Evolutionary conservation across 1,139 yeast genomes (phyloP), one percentile per base, ranked within the genome.

Genomic region (Pichia sp.): DNA sequence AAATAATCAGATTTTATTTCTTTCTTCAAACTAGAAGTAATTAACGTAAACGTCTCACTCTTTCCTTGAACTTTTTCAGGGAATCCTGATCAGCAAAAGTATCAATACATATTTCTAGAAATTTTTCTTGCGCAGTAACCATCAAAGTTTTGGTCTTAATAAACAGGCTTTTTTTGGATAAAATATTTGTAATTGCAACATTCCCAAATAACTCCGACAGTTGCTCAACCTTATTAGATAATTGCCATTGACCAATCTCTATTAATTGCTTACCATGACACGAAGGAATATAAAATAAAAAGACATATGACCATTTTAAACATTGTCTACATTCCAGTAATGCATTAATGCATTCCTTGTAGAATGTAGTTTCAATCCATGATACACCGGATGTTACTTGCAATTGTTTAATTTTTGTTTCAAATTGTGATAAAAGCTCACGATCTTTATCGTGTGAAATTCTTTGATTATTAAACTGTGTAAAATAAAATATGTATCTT

Each of bases 351-450:
- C 92, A 80, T 50, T 84, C 94, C 8, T 81, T 76, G 43, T 89
- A 70, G 59, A 85, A 90, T 58, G 87, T 95, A 1, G 89, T 84
- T 57, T 90, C 97, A 47, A 86, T 86, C 96, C 96, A 89, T 2
- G 95, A 82, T 48, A 87, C 72, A 4, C 80, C 79, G 6, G 71
- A 67, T 4, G 71, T 72, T 48, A 79, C 78, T 56, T 84, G 90
- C 65, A 90, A 69, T 35, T 71, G 68, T 48, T 76, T 76, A 61
- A 89, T 86, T 54, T 78, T 76, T 33, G 68, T 66, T 52, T 86
- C 85, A 46, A 89, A 80, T 37, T 73, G 71, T 26, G 70, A 67
- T 48, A 85, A 78, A 11, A 89, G 73, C 48, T 70, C 74, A 51
- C 74, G 68, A 62, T 90, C 97, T 40, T 86, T 80, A 48, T 75